A percentile compares a stretch with the other conserved stretches of the same genome.
Conservation (phyloP, 2,329 filamentous ascomycete species). For the Albophoma yamanashiensis region DNA sequence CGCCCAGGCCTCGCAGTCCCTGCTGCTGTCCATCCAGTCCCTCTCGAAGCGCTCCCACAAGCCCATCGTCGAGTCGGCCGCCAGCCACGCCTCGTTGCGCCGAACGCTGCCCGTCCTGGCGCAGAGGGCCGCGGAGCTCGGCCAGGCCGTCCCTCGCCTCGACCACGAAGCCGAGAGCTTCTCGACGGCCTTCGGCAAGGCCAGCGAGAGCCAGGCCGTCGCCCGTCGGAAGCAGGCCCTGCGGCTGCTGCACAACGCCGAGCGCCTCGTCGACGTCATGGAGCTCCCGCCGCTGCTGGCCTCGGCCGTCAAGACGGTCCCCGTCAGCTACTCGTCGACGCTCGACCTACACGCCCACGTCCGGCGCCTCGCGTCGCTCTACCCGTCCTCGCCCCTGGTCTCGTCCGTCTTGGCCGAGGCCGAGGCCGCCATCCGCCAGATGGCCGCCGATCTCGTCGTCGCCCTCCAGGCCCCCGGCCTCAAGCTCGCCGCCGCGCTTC, state of each 20-base stretch:
- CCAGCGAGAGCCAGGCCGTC: constrained; percentile 57
- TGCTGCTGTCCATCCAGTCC: constrained; percentile 72
- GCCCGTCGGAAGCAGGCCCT: constrained; percentile 68
- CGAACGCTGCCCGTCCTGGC: constrained; percentile 62
- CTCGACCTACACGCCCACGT: constrained; percentile 92
- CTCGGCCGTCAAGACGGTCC: constrained; percentile 57
- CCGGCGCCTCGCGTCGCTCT: constrained; percentile 70
- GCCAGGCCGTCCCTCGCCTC: constrained; percentile 63
- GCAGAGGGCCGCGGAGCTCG: constrained; percentile 54
- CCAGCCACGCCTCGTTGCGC: constrained; percentile 63
- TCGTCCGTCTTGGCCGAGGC: constrained; percentile 64
- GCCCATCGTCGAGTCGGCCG: constrained; percentile 69
- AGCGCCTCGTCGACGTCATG: constrained; percentile 80
- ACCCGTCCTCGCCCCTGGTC: constrained; percentile 69
- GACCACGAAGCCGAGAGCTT: constrained; percentile 73
- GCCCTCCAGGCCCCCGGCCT: constrained; percentile 67
- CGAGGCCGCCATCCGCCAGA: constrained; percentile 76
- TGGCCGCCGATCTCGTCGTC: constrained; percentile 74
- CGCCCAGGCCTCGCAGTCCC: constrained; percentile 69
- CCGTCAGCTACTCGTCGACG: constrained; percentile 75
- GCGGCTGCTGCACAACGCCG: constrained; percentile 74
- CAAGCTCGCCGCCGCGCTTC: constrained; percentile 81
- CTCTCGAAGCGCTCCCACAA: constrained; percentile 86
- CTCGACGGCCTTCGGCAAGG: constrained; percentile 71
- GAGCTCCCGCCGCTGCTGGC: constrained; percentile 80